Percentiles rank a stretch among this genome's conserved stretches.
Conservation (phyloP, 805 yeast genomes). For the Sugiyamaella americana region DNA sequence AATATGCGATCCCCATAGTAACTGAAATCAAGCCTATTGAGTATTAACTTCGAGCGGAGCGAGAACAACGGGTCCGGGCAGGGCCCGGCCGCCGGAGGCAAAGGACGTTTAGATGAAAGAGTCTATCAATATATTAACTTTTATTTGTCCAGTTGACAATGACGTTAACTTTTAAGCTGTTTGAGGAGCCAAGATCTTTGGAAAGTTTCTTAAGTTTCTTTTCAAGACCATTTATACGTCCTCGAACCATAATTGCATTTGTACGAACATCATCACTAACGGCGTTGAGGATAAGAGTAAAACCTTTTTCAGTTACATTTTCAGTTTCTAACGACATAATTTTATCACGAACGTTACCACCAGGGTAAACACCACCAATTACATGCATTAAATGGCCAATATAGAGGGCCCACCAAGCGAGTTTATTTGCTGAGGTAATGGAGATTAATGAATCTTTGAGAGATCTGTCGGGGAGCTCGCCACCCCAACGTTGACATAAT, state of each 20-base stretch:
- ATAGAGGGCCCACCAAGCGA: constrained; percentile 66
- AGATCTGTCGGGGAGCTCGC: constrained; percentile 50
- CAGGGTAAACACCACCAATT: constrained; percentile 75
- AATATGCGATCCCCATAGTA: no score
- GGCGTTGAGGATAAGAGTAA: constrained; percentile 22
- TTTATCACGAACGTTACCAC: constrained; percentile 63
- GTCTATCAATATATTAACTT: no score
- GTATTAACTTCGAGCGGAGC: not conserved
- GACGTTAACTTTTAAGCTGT: constrained; percentile 18
- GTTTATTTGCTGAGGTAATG: constrained; percentile 34
- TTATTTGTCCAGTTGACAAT: constrained; percentile 9
- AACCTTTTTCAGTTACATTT: constrained; percentile 17
- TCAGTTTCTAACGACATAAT: constrained; percentile 19
- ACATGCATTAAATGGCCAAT: constrained; percentile 71
- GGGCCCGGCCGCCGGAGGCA: not conserved
- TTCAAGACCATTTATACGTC: constrained; percentile 52
- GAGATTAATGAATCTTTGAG: constrained; percentile 34
- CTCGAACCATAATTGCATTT: constrained; percentile 32
- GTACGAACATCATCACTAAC: constrained; percentile 20
- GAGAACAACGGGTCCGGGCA: not conserved
- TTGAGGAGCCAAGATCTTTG: constrained; percentile 24
- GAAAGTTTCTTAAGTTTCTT: constrained; percentile 54
- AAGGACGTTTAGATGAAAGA: no score
- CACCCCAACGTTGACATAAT: constrained; percentile 77
- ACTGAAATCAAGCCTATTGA: no score